Evolutionary conservation across 768 basidiomycete genomes (phyloP).

Genomic region (Pleurotus ostreatus): DNA sequence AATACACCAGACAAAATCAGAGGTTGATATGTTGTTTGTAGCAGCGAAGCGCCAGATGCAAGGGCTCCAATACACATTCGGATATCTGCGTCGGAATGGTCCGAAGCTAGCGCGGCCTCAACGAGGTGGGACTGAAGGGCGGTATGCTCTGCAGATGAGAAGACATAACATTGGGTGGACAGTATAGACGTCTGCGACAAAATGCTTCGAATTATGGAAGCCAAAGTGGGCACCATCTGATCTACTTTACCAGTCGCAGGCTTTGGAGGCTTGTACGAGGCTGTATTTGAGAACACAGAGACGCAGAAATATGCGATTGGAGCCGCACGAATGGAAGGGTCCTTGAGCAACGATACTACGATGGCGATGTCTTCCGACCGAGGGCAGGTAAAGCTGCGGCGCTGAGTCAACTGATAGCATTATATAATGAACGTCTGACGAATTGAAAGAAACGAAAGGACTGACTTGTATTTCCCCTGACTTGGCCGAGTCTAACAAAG

Average conservation of each 20-base stretch:
- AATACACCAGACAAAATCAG: constrained; percentile 41
- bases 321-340: constrained; percentile 23
- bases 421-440: background rate
- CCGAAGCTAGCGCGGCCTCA: constrained; percentile 32
- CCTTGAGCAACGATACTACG: constrained; percentile 37
- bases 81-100: constrained; percentile 26
- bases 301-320: constrained; percentile 34
- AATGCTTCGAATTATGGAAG: constrained; percentile 30
- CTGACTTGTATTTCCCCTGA: constrained; percentile 29
- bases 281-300: constrained; percentile 24
- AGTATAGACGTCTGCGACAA: constrained; percentile 18
- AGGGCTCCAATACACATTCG: constrained; percentile 48
- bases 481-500: constrained; percentile 35
- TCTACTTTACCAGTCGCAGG: constrained; percentile 20
- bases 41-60: constrained; percentile 41
- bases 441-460: background rate
- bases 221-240: constrained; percentile 31
- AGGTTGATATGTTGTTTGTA: constrained; percentile 48
- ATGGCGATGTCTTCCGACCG: constrained; percentile 40
- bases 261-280: constrained; percentile 14
- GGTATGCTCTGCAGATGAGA: constrained; percentile 34
- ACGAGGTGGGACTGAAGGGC: constrained; percentile 39
- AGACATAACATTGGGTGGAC: constrained; percentile 45
- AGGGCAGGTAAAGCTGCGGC: constrained; percentile 43
- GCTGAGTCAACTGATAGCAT: constrained; percentile 30